Percentiles rank a stretch among this genome's conserved stretches.
These are phyloP conservation scores for Malassezia pachydermatis DNA, from an alignment of 1,284 basidiomycete species.

Conservation along the genomic window DNA sequence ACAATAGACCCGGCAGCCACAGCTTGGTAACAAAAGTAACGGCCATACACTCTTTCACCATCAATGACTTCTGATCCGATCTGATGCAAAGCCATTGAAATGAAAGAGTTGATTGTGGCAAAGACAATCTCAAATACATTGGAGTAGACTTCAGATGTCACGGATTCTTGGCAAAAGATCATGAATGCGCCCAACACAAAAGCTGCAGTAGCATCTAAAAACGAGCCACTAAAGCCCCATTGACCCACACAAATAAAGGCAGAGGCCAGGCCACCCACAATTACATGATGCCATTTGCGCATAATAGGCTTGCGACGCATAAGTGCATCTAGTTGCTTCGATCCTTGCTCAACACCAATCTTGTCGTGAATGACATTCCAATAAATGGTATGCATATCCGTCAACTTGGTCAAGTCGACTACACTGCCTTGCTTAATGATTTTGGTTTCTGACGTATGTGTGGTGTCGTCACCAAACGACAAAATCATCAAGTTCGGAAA, in stretches of 20 bases:
- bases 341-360: slow-evolving; percentile 69
- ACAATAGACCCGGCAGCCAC: slow-evolving; percentile 74
- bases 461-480: slow-evolving; percentile 60
- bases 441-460: slow-evolving; percentile 75
- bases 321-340: slow-evolving; percentile 61
- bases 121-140: slow-evolving; percentile 82
- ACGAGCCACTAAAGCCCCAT: slow-evolving; percentile 57
- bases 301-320: slow-evolving; percentile 57
- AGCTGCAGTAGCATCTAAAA: slow-evolving; percentile 66
- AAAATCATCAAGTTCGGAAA: slow-evolving; percentile 64
- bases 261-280: slow-evolving; percentile 73
- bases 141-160: slow-evolving; percentile 61
- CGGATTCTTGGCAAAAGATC: slow-evolving; percentile 40
- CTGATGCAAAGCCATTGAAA: slow-evolving; percentile 51
- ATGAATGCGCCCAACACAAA: slow-evolving; percentile 73
- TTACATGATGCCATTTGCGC: slow-evolving; percentile 53
- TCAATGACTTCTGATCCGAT: slow-evolving; percentile 11
- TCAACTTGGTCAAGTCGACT: slow-evolving; percentile 47
- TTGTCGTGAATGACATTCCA: slow-evolving; percentile 83
- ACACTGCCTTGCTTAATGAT: slow-evolving; percentile 48
- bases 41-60: slow-evolving; percentile 48
- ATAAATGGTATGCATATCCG: slow-evolving; percentile 66
- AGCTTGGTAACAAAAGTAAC: slow-evolving; percentile 70
- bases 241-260: slow-evolving; percentile 56
- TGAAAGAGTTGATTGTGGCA: slow-evolving; percentile 66